Evolutionary conservation across 2,329 filamentous ascomycete genomes (phyloP), one percentile per base, ranked within the genome.

Genomic region (Blastomyces gilchristii): DNA sequence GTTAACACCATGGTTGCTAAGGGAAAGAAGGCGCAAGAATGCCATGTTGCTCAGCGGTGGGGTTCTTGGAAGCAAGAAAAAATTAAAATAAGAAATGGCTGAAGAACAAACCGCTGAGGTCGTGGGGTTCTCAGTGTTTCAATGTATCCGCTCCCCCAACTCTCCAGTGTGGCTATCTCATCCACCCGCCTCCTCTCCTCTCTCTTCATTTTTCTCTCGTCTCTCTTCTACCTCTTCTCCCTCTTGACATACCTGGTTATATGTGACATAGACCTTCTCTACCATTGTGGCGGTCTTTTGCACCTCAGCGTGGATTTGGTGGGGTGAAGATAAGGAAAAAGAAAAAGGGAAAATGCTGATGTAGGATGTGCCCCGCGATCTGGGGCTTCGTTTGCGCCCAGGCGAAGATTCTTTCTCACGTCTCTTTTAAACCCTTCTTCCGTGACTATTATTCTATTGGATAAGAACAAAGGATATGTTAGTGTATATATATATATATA

Each of bases 251-350:
- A 92, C 90, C 85, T 94, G 86, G 77, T 95, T 96, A 79, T 96
- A 96, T 70, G 90, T 94, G 74, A 94, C 86, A 80, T 93, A 95
- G 75, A 91, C 77, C 77, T 95, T 95, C 77, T 93, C 83, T 68
- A 89, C 84, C 88, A 92, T 92, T 65, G 80, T 87, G 78, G 16
- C 49, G 34, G 3, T 28, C 45, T n/a, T 39, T 22, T 34, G 11
- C 8, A 8, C 28, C 43, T 41, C 5, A 8, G 8, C 41, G 37
- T 25, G 39, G 31, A 57, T 57, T 22, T 39, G 53, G 28, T 37
- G 37, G 53, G 6, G 31, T 56, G 31, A 58, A 14, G 34, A 31
- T 31, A 31, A 31, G 45, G 22, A 47, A 47, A 47, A 7, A 7
- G 6, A 45, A 47, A 47, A n/a, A n/a, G 5, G 16, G 16, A 16